Conservation (phyloP, 129 eudicot genomes). For the Arctium minus region DNA sequence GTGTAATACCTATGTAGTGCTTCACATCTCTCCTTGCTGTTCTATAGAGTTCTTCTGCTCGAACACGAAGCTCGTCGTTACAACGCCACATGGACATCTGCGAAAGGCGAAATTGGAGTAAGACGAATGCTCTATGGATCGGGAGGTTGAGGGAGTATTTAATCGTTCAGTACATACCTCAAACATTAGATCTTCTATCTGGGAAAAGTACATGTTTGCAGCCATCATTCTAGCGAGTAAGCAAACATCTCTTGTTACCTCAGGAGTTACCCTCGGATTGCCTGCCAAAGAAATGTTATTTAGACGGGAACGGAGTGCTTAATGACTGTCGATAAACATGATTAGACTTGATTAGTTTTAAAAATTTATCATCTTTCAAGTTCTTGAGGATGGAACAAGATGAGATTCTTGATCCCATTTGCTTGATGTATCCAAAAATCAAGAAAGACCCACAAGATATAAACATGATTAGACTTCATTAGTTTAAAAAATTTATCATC, state of each 20-base stretch:
- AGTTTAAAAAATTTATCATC: too few relatives aligned
- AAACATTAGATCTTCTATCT: conserved; percentile 96
- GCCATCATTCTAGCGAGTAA: conserved; percentile 98
- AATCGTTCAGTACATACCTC: conserved; percentile 47
- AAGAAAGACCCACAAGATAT: neutral
- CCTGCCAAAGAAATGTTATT: conserved; percentile 35
- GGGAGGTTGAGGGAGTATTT: neutral
- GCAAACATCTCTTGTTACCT: conserved; percentile 95
- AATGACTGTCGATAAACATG: neutral
- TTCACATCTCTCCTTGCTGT: conserved; percentile 85
- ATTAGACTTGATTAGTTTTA: neutral
- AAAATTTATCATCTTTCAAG: neutral
- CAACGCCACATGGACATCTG: conserved; percentile 99
- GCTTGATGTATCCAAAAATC: neutral
- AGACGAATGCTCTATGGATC: neutral
- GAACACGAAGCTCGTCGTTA: conserved; percentile 85
- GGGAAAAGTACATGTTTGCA: conserved; percentile 93
- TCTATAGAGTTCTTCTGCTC: conserved; percentile 76
- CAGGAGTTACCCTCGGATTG: conserved; percentile 96
- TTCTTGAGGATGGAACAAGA: neutral
- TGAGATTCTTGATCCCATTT: neutral
- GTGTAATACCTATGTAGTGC: conserved; percentile 81
- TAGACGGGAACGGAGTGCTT: neutral
- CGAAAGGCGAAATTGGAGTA: neutral
- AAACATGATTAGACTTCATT: neutral